A percentile compares a stretch with the other conserved stretches of the same genome.
These are phyloP conservation scores for Fusarium sp. DNA, from an alignment of 2,329 filamentous ascomycete species.

Conservation along the genomic window DNA sequence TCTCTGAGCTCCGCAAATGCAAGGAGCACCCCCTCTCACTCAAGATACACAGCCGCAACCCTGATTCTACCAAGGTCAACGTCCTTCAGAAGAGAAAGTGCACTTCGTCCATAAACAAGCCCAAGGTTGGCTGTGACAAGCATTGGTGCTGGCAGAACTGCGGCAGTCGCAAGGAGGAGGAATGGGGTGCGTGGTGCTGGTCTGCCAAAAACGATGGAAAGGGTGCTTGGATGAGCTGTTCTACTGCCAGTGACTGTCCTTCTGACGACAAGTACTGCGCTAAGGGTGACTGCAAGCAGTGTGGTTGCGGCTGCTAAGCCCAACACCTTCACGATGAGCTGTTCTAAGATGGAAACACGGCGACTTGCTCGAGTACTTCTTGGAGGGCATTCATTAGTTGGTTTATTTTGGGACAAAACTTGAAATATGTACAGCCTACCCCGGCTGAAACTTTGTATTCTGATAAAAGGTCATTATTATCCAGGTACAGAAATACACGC, in stretches of 20 bases:
- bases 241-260: background rate
- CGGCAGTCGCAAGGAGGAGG: background rate
- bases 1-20: background rate
- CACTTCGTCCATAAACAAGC: background rate
- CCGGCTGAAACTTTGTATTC: fast-evolving
- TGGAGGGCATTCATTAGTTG: background rate
- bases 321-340: too few species aligned
- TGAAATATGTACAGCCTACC: too few species aligned
- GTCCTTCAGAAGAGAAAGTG: background rate
- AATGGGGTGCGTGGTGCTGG: background rate
- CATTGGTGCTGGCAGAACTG: conserved; percentile 3
- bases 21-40: background rate
- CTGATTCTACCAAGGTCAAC: background rate
- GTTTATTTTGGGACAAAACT: too few species aligned
- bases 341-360: background rate
- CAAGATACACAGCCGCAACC: background rate
- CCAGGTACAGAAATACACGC: background rate
- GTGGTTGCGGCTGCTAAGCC: background rate
- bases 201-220: background rate
- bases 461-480: fast-evolving
- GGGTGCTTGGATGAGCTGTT: background rate
- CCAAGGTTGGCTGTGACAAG: background rate
- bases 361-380: background rate
- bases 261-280: background rate
- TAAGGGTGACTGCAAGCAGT: background rate